phyloP scores from a whole-genome alignment of 805 yeast species.

The Suhomyces pyralidae region DNA sequence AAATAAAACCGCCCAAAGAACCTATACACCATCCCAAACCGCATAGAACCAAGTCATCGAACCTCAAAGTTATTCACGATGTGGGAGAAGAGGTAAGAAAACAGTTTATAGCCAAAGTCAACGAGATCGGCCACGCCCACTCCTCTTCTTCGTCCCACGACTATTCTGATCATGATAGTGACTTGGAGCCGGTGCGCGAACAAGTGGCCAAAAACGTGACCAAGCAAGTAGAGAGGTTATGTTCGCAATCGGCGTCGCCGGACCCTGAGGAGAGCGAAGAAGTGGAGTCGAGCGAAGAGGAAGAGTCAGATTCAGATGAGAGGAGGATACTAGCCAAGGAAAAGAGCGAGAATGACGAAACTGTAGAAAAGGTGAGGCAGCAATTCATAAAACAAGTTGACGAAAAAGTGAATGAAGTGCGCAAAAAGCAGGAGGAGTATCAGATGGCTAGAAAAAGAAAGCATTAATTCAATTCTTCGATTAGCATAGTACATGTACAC shows the following conservation, averaged over 20 bases:
- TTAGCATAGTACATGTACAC: not conserved
- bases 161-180: slow-evolving; percentile 12
- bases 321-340: not conserved
- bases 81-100: slow-evolving; percentile 34
- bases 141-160: slow-evolving; percentile 13
- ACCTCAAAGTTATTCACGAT: slow-evolving; percentile 23
- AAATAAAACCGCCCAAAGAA: not conserved
- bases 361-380: slow-evolving; percentile 19
- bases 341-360: slow-evolving; percentile 6
- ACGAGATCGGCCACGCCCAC: slow-evolving; percentile 24
- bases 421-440: slow-evolving; percentile 5
- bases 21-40: not conserved
- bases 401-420: slow-evolving; percentile 20
- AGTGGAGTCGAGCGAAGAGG: not conserved
- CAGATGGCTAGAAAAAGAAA: slow-evolving; percentile 1
- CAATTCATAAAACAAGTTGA: slow-evolving; percentile 27
- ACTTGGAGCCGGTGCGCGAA: slow-evolving; percentile 23
- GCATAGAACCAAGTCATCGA: slow-evolving; percentile 1
- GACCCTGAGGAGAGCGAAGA: slow-evolving; percentile 3
- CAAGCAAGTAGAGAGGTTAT: slow-evolving; percentile 22
- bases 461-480: not conserved
- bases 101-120: slow-evolving; percentile 30
- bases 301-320: not conserved
- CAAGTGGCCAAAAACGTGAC: slow-evolving; percentile 31
- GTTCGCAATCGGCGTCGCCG: slow-evolving; percentile 7